Evolutionary conservation across 768 basidiomycete species (phyloP), one percentile per base, ranked within the genome.

Genomic region (Piloderma croceum): DNA sequence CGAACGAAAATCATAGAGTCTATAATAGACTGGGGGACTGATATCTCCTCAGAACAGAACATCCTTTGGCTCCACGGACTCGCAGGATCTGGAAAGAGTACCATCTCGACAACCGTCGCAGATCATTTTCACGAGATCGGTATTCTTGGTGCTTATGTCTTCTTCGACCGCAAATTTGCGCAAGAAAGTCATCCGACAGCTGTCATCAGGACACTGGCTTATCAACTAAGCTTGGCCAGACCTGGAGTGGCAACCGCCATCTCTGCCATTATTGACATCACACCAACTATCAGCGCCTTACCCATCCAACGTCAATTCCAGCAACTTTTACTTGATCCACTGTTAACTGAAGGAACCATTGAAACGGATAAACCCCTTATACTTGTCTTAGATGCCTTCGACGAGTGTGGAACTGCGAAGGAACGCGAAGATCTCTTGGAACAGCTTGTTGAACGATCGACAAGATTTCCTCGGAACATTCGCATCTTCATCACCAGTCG

Each of bases 51-150:
- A 24, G 43, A 45, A 17, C 22, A 42, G 3, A 61, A 47, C 15
- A 39, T 61, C 10, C 60, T 60, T 24, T 61, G 61, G 59, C 34
- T 61, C 24, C 49, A 61, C n/a, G 59, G 61, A 6, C 57, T 63
- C 27, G 62, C 59, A 0, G 59, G 59, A 18, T 9, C 31, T 10
- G 65, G 64, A 11, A 65, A 65, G 50, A 67, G 64, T 25, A 56
- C 64, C 2, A 47, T 65, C 19, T 39, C 64, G 5, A 67, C 58
- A 0, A 66, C 65, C 1, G 39, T 64, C 10, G 64, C 64, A 24
- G 55, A 60, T 38, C 34, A 63, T 18, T 60, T 60, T 20, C 48
- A 54, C n/a, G 49, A 61, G 1, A 44, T 59, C 4, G 55, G 55
- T 10, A 58, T 57, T 23, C 65, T 65, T 5, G 64, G 65, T 7